These are phyloP conservation scores for Ceratopteris richardii DNA, from an alignment of 75 land plant species.

Conservation along the genomic window DNA sequence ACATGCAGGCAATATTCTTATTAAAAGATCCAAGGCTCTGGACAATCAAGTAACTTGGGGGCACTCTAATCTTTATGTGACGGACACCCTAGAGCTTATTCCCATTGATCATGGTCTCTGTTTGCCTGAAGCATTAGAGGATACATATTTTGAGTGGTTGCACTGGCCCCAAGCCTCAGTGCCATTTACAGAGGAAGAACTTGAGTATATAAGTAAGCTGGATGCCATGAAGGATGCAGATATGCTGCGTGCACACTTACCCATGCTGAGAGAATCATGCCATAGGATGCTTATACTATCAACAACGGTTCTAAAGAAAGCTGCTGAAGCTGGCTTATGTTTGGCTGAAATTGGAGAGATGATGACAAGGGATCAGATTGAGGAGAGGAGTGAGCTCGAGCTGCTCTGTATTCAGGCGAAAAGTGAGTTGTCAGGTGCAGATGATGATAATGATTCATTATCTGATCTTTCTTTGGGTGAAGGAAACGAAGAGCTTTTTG, in stretches of 20 bases:
- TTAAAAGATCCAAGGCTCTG: conserved; percentile 30
- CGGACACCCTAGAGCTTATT: conserved; percentile 49
- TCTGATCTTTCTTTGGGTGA: conserved; percentile 5
- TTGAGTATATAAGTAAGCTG: conserved; percentile 52
- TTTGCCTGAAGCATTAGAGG: conserved; percentile 66
- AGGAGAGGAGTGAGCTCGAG: conserved; percentile 72
- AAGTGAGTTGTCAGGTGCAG: conserved; percentile 7
- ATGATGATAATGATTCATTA: neutral
- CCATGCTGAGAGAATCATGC: conserved; percentile 73
- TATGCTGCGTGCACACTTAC: conserved; percentile 51
- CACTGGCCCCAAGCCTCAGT: conserved; percentile 87
- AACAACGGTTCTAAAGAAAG: conserved; percentile 66
- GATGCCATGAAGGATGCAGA: conserved; percentile 48
- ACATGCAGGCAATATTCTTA: conserved; percentile 65
- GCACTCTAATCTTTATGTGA: neutral
- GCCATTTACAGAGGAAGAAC: conserved; percentile 77
- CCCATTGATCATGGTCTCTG: conserved; percentile 86
- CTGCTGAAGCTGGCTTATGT: conserved; percentile 54
- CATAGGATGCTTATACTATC: conserved; percentile 56
- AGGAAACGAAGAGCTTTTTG: neutral
- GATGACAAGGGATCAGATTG: conserved; percentile 70
- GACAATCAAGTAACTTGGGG: conserved; percentile 22
- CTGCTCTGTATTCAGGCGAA: conserved; percentile 51
- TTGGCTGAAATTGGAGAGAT: conserved; percentile 74
- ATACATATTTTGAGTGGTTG: conserved; percentile 72